Conservation (phyloP, 2,329 filamentous ascomycete species). For the Rhinocladiella similis region DNA sequence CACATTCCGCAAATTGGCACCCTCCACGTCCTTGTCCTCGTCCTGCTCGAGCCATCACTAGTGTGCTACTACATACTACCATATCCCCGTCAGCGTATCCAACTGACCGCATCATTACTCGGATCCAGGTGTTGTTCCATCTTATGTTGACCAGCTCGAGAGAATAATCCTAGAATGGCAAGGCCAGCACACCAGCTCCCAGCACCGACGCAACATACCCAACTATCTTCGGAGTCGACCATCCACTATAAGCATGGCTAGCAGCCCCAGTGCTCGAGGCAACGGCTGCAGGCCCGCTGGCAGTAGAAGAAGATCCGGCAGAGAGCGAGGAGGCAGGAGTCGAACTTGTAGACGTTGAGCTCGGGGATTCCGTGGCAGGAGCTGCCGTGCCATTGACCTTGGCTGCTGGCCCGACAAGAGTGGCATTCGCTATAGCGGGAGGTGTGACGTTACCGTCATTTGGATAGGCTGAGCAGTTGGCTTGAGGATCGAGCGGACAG, state of each 20-base stretch:
- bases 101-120: no score
- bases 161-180: conserved; percentile 3
- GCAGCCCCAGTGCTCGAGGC: conserved; percentile 14
- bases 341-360: conserved; percentile 3
- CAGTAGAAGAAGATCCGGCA: neutral
- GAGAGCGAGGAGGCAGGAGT: no score
- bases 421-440: conserved; percentile 16
- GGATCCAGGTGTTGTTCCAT: no score
- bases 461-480: conserved; percentile 21
- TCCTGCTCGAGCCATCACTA: no score
- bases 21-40: no score
- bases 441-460: conserved; percentile 5
- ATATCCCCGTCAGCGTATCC: no score
- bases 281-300: conserved; percentile 4
- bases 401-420: conserved; percentile 8
- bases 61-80: no score
- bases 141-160: neutral
- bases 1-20: no score
- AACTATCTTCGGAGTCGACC: conserved; percentile 3
- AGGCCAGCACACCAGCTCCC: conserved; percentile 1
- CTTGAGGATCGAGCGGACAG: conserved; percentile 12
- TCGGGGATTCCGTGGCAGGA: neutral
- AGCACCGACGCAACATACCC: conserved; percentile 3
- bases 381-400: conserved; percentile 14
- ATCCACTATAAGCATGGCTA: conserved; percentile 5